These are phyloP conservation scores for Dysphania ambrosioides DNA, from an alignment of 148 eudicot genomes.

Conservation along the genomic window DNA sequence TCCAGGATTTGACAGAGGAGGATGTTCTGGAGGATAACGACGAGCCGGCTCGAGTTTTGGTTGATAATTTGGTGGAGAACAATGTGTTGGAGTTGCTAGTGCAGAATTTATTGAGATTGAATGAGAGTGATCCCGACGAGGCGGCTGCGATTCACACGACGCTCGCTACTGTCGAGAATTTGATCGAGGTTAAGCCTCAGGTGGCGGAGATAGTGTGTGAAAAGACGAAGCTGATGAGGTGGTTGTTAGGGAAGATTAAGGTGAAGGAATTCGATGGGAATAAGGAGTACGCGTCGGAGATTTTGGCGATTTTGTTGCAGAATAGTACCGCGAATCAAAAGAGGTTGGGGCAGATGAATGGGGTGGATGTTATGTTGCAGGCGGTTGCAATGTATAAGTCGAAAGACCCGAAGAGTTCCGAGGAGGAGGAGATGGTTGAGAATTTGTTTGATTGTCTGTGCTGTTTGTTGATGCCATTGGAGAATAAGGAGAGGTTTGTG, in stretches of 20 bases:
- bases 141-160: constrained; percentile 55
- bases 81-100: constrained; percentile 75
- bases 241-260: constrained; percentile 85
- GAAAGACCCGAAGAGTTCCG: constrained; percentile 74
- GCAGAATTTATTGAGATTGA: constrained; percentile 58
- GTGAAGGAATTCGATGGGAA: constrained; percentile 90
- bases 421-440: constrained; percentile 99
- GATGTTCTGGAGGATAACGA: constrained; percentile 84
- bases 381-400: constrained; percentile 96
- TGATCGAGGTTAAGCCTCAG: constrained; percentile 81
- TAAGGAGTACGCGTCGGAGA: constrained; percentile 94
- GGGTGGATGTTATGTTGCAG: constrained; percentile 90
- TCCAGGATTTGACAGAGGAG: constrained; percentile 85
- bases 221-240: constrained; percentile 77
- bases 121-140: constrained; percentile 73
- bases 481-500: constrained; percentile 96
- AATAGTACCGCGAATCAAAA: constrained; percentile 79
- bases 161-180: constrained; percentile 69
- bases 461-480: constrained; percentile 95
- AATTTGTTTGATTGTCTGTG: constrained; percentile 96
- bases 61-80: constrained; percentile 74
- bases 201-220: constrained; percentile 90
- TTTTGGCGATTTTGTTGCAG: constrained; percentile 93
- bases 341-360: constrained; percentile 88
- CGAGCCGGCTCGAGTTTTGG: constrained; percentile 66